Evolutionary conservation across 208 protist genomes (phyloP), one percentile per base, ranked within the genome.

Genomic region (Spongospora subterranea): DNA sequence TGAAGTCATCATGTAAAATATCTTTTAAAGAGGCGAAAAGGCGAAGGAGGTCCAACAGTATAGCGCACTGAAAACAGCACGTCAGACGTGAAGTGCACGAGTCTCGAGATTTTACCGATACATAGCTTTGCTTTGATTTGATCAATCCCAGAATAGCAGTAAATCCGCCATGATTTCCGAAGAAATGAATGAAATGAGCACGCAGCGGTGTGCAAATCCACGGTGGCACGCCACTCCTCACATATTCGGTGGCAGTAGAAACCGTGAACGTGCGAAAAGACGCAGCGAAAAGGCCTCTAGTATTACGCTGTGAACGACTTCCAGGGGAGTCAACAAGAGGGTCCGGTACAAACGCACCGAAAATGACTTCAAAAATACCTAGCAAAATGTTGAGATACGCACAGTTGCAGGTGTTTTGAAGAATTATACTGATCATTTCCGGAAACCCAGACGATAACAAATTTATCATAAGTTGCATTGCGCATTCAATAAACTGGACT

Each of bases 91-190:
- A 29, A 29, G 54, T 29, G 29, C 20, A 17, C 17, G 54, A 65
- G 54, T 65, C 20, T 29, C 20, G 17, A 17, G 54, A 65, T 29
- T 29, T 65, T 29, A 65, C 54, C 54, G 54, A 32, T 29, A 65
- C 17, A 17, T 29, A 29, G 29, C 29, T 17, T 32, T 65, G 54
- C 29, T 29, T 65, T 17, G 54, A 65, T 65, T 65, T 65, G 54
- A 65, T 65, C 29, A 65, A 17, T 17, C 54, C 17, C 20, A 65
- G 54, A 32, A 65, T 17, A 29, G 54, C 54, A 29, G 54, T 65
- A 65, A 65, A 65, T 65, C 54, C 54, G 54, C 54, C 54, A 65
- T 65, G 54, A 17, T 32, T 32, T 17, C 54, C 54, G 54, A 65
- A 65, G 54, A 65, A 65, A 29, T 65, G 17, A 65, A 65, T 29